Conservation (phyloP, 805 yeast species). For the Hanseniaspora singularis region DNA sequence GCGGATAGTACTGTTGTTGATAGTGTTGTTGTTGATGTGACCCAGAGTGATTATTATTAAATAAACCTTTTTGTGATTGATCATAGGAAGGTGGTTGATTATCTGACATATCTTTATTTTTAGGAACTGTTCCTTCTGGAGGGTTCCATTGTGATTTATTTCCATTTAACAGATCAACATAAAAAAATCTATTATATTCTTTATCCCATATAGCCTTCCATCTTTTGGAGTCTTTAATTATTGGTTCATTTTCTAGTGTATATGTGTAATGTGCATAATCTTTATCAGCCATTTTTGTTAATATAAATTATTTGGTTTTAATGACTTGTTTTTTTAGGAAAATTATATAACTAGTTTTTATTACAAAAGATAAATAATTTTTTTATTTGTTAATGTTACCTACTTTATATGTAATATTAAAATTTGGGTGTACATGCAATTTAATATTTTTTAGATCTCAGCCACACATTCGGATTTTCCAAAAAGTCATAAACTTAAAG, state of each 20-base stretch:
- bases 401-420: too few relatives aligned
- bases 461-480: too few relatives aligned
- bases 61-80: too few relatives aligned
- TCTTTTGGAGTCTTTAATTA: conserved; percentile 48
- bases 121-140: conserved; percentile 44
- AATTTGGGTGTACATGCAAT: too few relatives aligned
- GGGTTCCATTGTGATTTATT: conserved; percentile 85
- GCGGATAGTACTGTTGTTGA: conserved; percentile 14
- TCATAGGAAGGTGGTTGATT: not conserved
- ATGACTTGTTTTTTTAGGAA: too few relatives aligned
- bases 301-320: too few relatives aligned
- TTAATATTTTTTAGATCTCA: too few relatives aligned
- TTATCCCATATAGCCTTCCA: conserved; percentile 69
- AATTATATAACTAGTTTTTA: too few relatives aligned
- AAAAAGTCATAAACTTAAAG: too few relatives aligned
- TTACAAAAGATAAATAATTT: too few relatives aligned
- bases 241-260: conserved; percentile 34
- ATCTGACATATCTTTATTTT: not conserved
- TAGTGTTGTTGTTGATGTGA: conserved; percentile 15
- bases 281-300: not conserved
- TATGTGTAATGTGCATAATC: conserved; percentile 9
- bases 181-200: conserved; percentile 62
- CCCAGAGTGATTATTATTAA: too few relatives aligned
- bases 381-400: too few relatives aligned
- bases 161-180: conserved; percentile 56